These are phyloP conservation scores for Batkoa obscura DNA, from an alignment of 371 early-diverging fungal species.

Conservation along the genomic window DNA sequence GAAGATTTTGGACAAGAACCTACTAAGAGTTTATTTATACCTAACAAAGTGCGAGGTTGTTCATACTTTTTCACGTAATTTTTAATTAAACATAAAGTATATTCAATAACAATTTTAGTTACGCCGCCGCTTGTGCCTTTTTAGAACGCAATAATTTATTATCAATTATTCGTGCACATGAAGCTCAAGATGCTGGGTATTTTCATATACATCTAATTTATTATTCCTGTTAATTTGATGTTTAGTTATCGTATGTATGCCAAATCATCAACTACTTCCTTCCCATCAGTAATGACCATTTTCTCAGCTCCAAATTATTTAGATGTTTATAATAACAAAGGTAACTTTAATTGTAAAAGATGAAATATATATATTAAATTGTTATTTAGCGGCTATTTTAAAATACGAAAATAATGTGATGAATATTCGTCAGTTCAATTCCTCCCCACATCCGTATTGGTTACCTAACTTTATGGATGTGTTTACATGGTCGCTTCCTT, in stretches of 20 bases:
- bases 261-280: conserved; percentile 76
- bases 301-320: conserved; percentile 96
- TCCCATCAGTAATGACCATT: conserved; percentile 90
- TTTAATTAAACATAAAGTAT: background rate
- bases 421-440: conserved; percentile 66
- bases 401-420: conserved; percentile 91
- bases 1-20: conserved; percentile 84
- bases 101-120: conserved; percentile 22
- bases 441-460: conserved; percentile 89
- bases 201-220: background rate
- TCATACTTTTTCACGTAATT: conserved; percentile 73
- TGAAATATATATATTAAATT: background rate
- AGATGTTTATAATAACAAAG: conserved; percentile 93
- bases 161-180: conserved; percentile 92
- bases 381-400: conserved; percentile 57
- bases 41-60: conserved; percentile 85
- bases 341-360: conserved; percentile 10
- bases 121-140: conserved; percentile 78
- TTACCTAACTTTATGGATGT: conserved; percentile 93
- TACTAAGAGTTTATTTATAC: conserved; percentile 53
- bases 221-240: background rate
- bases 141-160: conserved; percentile 79
- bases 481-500: conserved; percentile 94
- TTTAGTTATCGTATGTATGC: conserved; percentile 77
- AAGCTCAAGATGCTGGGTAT: conserved; percentile 93